Base-by-base conservation (phyloP, 441 rosid species). In the Populus hybrid region DNA sequence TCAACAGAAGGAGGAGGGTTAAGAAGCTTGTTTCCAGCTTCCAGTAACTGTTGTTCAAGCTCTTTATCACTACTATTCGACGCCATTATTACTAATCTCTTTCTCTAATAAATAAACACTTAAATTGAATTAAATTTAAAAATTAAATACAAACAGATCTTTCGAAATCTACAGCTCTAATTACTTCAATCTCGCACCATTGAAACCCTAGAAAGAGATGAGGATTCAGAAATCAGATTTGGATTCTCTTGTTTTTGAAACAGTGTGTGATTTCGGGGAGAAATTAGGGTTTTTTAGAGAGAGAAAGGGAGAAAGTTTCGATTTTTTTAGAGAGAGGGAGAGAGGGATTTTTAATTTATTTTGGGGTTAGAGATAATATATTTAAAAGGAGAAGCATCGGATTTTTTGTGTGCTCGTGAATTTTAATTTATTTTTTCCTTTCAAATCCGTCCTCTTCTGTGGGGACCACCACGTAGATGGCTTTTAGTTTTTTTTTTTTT, bases 21-120 rank as follows among this genome's bases (percentile, higher is more conserved):
- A 66, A 83, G 36, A 72, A 97, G 97, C 87, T 75, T 91, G 42
- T 82, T 87, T 32, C 95, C 98, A 40, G 97, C 91, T 77, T 92
- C 93, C 80, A 77, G 9, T 75, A 97, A 90, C 91, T 88, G 94
- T 28, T 84, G 88, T 79, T 93, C 94, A 11, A 92, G 85, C 86
- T 90, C 97, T 73, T 82, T 86, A 74, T 89, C 92, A 66, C 57
- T 23, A 23, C 4, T 14, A 38, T 50, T 18, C 18, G 30, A 61
- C 61, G 26, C 40, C 57, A 14, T 30, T 50, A 32, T n/a, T 30
- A 34, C 71, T 70, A 36, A 65, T 76, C 70, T 32, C 76, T 73
- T 77, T 72, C 21, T 71, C 38, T 24, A 50, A 63, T 18, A 40
- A 78, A 72, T 65, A 75, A 64, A 73, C 72, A 70, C 34, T 46